These are phyloP conservation scores for Ocimum tenuiflorum DNA, from an alignment of 257 asterid species.

Conservation along the genomic window DNA sequence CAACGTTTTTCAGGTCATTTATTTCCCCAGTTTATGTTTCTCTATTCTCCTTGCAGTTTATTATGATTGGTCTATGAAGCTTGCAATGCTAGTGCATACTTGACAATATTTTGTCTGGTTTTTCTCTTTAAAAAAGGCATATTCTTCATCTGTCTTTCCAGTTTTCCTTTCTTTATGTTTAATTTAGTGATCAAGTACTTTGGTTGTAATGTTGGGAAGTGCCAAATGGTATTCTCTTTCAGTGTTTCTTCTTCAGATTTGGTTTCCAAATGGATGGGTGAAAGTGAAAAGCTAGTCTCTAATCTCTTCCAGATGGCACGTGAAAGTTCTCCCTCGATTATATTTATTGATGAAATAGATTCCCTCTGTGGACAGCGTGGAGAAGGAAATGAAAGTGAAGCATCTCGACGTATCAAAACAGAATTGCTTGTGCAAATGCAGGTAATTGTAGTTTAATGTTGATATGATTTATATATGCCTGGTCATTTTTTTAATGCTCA, in stretches of 20 bases:
- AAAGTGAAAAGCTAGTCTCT: constrained; percentile 97
- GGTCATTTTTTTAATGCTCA: neutral
- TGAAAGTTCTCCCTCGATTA: constrained; percentile 92
- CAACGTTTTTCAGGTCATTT: constrained; percentile 86
- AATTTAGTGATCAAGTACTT: constrained; percentile 27
- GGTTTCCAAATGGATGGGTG: constrained; percentile 99
- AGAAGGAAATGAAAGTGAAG: constrained; percentile 99
- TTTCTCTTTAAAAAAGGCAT: neutral
- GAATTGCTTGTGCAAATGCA: constrained; percentile 98
- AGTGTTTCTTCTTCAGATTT: constrained; percentile 95
- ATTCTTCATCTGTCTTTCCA: neutral
- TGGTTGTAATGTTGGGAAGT: constrained; percentile 47
- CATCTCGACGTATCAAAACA: constrained; percentile 94
- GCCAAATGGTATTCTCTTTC: constrained; percentile 51
- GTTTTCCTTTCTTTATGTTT: constrained; percentile 6
- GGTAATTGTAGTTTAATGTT: constrained; percentile 38
- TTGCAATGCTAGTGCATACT: neutral
- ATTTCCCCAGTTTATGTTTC: neutral
- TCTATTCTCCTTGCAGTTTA: neutral
- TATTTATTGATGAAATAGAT: constrained; percentile 91
- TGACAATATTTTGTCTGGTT: neutral
- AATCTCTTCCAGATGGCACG: constrained; percentile 98
- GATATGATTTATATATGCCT: neutral
- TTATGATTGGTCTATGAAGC: constrained; percentile 2
- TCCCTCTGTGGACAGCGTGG: constrained; percentile 95